Conservation (phyloP, 2,329 filamentous ascomycete genomes). For the Trichophyton simii region DNA sequence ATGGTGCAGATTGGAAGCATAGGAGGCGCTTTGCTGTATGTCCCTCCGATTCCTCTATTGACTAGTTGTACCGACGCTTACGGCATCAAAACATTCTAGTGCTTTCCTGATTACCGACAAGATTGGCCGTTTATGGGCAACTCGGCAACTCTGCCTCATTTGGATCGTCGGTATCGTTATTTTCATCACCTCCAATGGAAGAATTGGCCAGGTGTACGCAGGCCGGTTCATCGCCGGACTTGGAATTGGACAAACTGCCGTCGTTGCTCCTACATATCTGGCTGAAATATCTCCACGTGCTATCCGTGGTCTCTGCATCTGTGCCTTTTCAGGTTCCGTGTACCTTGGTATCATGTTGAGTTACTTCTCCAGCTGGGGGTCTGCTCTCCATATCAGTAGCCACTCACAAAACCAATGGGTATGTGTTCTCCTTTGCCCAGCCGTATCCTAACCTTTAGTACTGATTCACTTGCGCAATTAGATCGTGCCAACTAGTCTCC, state of each 20-base stretch:
- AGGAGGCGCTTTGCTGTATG: conserved; percentile 51
- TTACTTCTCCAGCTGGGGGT: conserved; percentile 62
- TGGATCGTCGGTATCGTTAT: conserved; percentile 34
- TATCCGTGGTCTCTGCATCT: conserved; percentile 61
- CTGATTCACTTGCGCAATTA: conserved; percentile 7
- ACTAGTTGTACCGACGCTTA: not conserved
- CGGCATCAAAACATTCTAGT: conserved; percentile 22
- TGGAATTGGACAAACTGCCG: conserved; percentile 33
- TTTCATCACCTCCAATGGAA: conserved; percentile 31
- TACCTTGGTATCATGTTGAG: conserved; percentile 68
- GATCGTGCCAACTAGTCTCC: conserved; percentile 56
- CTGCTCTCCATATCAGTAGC: conserved; percentile 39
- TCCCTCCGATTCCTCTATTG: not conserved
- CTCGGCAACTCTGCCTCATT: conserved; percentile 29
- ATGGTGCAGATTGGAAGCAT: conserved; percentile 76
- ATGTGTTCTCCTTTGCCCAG: not conserved
- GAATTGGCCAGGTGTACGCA: conserved; percentile 31
- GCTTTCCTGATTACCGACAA: conserved; percentile 38
- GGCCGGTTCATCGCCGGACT: conserved; percentile 35
- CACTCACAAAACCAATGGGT: conserved; percentile 39
- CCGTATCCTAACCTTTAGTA: not conserved
- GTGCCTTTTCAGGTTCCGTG: conserved; percentile 57
- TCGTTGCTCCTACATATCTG: conserved; percentile 53
- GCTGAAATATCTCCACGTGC: conserved; percentile 59
- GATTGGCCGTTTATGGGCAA: conserved; percentile 33